phyloP scores from a whole-genome alignment of 192 early-diverging fungal genomes.

The Gaertneriomyces semiglobifer region DNA sequence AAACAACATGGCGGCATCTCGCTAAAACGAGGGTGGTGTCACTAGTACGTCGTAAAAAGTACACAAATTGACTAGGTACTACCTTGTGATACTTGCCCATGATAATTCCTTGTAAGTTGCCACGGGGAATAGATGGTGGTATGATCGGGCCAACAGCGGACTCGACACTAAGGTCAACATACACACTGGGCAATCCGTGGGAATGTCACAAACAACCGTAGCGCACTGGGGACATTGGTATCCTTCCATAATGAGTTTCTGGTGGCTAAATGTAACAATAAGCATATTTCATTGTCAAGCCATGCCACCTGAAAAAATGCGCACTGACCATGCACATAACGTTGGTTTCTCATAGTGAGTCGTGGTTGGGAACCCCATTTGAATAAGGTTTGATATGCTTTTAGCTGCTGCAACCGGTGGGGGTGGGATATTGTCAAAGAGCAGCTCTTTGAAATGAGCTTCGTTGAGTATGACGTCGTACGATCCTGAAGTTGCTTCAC shows the following conservation, averaged over 20 bases:
- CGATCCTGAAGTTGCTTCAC: slow-evolving; percentile 70
- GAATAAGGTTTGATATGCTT: slow-evolving; percentile 61
- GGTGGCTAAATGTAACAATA: slow-evolving; percentile 41
- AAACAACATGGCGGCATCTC: slow-evolving; percentile 10
- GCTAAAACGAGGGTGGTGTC: slow-evolving; percentile 1
- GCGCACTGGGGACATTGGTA: slow-evolving; percentile 84
- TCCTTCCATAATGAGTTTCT: slow-evolving; percentile 67
- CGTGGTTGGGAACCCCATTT: slow-evolving; percentile 88
- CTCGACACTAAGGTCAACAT: slow-evolving; percentile 81
- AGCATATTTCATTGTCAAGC: slow-evolving; percentile 10
- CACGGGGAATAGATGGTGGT: slow-evolving; percentile 92
- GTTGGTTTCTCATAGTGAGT: slow-evolving; percentile 41
- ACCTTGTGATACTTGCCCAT: slow-evolving; percentile 23
- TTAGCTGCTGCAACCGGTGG: slow-evolving; percentile 60
- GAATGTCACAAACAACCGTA: slow-evolving; percentile 80
- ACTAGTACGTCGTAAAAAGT: not conserved
- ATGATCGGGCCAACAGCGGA: slow-evolving; percentile 86
- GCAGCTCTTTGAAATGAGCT: slow-evolving; percentile 72
- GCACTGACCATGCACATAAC: slow-evolving; percentile 74
- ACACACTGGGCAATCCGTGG: slow-evolving; percentile 91
- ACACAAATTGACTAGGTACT: not conserved
- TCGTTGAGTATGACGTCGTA: slow-evolving; percentile 85
- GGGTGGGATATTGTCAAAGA: slow-evolving; percentile 87
- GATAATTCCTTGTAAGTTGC: slow-evolving; percentile 73
- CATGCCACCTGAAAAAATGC: not conserved